Evolutionary conservation across 352 stramenopile species (phyloP), one percentile per base, ranked within the genome.

Genomic region (Phytophthora agathidicida): DNA sequence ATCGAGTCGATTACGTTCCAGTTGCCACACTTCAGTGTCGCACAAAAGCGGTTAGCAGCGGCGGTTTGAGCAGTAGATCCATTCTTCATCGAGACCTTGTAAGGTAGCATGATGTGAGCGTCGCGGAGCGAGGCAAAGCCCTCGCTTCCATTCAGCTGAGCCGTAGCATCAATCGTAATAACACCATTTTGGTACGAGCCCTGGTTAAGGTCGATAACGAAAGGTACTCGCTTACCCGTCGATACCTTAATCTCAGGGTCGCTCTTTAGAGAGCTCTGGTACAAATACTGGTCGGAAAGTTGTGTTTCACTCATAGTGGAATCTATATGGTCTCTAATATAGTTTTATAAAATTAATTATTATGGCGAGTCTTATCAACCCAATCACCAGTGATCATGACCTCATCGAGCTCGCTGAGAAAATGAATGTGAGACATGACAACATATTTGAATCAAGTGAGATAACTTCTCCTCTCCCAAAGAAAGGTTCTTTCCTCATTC

Each of bases 391-490:
- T 9, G 43, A 56, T 32, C 44, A 63, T 17, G 50, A 51, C 19
- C 28, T 60, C 0, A 60, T 60, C 1, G 31, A 60, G 19, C 50
- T 60, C n/a, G 20, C 50, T 20, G 11, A 50, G 4, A 37, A 31
- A 13, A 27, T 60, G 2, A 17, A 6, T 2, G 51, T 52, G 14
- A 20, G 52, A 13, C 7, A 45, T 0, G 39, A 60, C 33, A 7
- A 32, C 46, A 60, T 60, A n/a, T 60, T 30, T 3, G 51, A 60
- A 5, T 60, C 41, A 0, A 60, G 14, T 60, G 51, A 69, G 16
- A 55, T 69, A 8, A 49, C 23, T 9, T 11, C 24, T 0, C 37
- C 26, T 0, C 11, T 67, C 5, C 10, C 30, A 0, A 58, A 43
- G 8, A 43, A 45, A 35, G 51, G 51, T 0, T 55, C 51, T 35